A percentile compares a stretch with the other conserved stretches of the same genome.
phyloP scores from a whole-genome alignment of 148 eudicot species.

The Simmondsia chinensis region DNA sequence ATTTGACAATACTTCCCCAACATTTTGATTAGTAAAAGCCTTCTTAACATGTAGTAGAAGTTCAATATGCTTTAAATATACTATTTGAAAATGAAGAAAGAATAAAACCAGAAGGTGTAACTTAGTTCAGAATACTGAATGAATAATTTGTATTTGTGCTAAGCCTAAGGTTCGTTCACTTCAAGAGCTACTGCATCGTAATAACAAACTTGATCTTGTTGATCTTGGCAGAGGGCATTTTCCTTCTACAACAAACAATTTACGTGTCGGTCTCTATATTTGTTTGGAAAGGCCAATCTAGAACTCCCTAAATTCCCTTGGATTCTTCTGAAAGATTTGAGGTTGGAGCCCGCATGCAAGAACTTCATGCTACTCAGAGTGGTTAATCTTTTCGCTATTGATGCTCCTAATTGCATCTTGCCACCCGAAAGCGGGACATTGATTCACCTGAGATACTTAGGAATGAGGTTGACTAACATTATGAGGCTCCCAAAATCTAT shows the following conservation, averaged over 20 bases:
- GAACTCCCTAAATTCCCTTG: neutral
- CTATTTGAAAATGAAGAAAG: too few species aligned
- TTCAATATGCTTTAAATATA: too few species aligned
- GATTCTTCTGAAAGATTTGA: neutral
- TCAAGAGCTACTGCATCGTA: too few species aligned
- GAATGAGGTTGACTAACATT: slow-evolving; percentile 12
- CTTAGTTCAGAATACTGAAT: too few species aligned
- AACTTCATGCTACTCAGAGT: slow-evolving; percentile 10
- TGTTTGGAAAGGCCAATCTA: slow-evolving; percentile 1
- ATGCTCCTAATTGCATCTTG: slow-evolving; percentile 5
- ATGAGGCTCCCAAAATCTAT: slow-evolving; percentile 8
- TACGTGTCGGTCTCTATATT: slow-evolving; percentile 3
- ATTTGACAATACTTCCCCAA: too few species aligned
- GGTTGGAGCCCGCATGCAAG: neutral
- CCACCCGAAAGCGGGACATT: slow-evolving; percentile 6
- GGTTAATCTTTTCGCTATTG: slow-evolving; percentile 15
- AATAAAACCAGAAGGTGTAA: too few species aligned
- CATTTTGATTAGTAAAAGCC: too few species aligned
- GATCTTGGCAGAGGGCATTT: neutral
- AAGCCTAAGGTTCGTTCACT: too few species aligned
- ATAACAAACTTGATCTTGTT: too few species aligned
- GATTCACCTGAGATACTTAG: slow-evolving; percentile 13
- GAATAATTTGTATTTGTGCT: too few species aligned
- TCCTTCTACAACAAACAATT: neutral
- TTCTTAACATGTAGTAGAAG: neutral